A percentile compares a stretch with the other conserved stretches of the same genome.
phyloP scores from a whole-genome alignment of 495 filamentous ascomycete species.

The Ramalina intermedia region DNA sequence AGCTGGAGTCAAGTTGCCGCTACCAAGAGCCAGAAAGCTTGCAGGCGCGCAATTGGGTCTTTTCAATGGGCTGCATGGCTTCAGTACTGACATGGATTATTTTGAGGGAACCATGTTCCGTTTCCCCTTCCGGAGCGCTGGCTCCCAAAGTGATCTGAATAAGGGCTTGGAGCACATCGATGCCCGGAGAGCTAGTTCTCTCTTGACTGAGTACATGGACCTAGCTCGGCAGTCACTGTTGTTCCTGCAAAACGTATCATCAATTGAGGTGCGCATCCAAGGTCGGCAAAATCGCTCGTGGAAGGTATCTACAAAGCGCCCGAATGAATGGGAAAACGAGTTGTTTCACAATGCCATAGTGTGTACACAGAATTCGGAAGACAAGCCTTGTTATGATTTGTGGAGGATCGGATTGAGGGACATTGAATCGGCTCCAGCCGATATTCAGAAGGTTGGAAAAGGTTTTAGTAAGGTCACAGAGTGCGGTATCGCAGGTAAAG shows the following conservation, averaged over 20 bases:
- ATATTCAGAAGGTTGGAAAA: constrained; percentile 9
- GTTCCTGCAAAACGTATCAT: constrained; percentile 17
- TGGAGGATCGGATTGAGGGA: constrained; percentile 18
- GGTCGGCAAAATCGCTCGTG: constrained; percentile 5
- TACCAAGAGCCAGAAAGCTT: background rate
- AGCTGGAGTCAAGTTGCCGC: constrained; percentile 11
- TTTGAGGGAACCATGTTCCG: constrained; percentile 30
- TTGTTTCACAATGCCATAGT: constrained; percentile 8
- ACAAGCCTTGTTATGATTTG: constrained; percentile 7
- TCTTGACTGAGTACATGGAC: constrained; percentile 19
- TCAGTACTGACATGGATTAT: constrained; percentile 7
- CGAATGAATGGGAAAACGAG: constrained; percentile 3
- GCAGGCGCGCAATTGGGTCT: constrained; percentile 24
- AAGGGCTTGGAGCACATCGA: constrained; percentile 5
- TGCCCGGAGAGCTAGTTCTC: background rate
- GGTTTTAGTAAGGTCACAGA: constrained; percentile 19
- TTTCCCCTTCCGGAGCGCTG: constrained; percentile 19
- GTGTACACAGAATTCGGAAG: constrained; percentile 1
- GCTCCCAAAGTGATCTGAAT: constrained; percentile 8
- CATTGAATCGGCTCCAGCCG: constrained; percentile 5
- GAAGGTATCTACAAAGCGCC: constrained; percentile 6
- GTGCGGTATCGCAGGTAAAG: constrained; percentile 21
- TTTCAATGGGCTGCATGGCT: constrained; percentile 25
- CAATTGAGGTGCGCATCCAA: constrained; percentile 16
- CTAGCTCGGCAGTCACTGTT: constrained; percentile 20